phyloP scores from a whole-genome alignment of 805 yeast species.

The Clavispora santaluciae region DNA sequence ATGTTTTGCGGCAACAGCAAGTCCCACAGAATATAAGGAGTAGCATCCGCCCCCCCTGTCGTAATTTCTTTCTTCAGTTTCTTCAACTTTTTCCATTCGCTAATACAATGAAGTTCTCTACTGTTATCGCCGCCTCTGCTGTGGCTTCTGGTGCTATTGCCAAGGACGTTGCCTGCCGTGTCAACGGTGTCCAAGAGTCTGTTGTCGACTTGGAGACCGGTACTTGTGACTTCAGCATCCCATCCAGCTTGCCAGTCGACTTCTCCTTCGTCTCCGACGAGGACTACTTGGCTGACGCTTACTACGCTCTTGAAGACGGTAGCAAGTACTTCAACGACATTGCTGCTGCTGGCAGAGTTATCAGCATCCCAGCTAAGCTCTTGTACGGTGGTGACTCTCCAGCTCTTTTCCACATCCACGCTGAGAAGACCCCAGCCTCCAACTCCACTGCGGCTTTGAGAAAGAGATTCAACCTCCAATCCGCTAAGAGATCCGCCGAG shows the following conservation, averaged over 20 bases:
- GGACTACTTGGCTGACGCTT: constrained; percentile 31
- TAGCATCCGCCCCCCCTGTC: not conserved
- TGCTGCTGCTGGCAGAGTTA: constrained; percentile 28
- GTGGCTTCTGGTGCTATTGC: constrained; percentile 24
- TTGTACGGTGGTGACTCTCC: constrained; percentile 20
- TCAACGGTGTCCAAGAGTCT: constrained; percentile 28
- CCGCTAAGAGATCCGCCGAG: constrained; percentile 30
- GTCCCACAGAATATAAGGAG: not conserved
- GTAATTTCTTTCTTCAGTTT: not conserved
- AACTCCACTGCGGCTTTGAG: constrained; percentile 40
- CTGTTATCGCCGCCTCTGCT: constrained; percentile 19
- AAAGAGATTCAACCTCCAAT: constrained; percentile 27
- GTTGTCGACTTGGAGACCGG: constrained; percentile 39
- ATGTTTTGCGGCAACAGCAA: not conserved
- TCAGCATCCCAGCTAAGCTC: constrained; percentile 27
- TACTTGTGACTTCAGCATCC: constrained; percentile 34
- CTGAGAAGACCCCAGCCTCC: constrained; percentile 22
- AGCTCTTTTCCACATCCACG: constrained; percentile 28
- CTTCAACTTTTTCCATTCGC: constrained; percentile 8
- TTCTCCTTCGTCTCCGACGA: constrained; percentile 25
- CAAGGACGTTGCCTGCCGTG: constrained; percentile 33
- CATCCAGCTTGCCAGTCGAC: constrained; percentile 20
- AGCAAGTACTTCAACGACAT: constrained; percentile 32
- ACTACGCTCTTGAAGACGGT: constrained; percentile 24
- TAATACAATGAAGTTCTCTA: constrained; percentile 15